Evolutionary conservation across 495 filamentous ascomycete genomes (phyloP), one percentile per base, ranked within the genome.

Genomic region (Zalerion maritima): DNA sequence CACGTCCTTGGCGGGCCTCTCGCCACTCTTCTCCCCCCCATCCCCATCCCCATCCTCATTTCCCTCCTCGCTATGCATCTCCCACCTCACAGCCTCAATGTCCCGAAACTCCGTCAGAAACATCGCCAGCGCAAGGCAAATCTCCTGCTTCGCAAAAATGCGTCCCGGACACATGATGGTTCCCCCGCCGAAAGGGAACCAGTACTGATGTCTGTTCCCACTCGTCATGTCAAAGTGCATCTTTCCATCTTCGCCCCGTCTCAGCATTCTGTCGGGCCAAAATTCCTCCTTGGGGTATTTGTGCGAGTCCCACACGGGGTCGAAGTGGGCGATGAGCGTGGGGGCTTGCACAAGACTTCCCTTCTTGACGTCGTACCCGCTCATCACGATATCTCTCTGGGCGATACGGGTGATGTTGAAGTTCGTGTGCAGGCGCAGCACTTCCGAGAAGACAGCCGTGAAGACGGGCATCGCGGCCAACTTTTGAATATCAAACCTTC

Each of bases 71-170:
- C n/a, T n/a, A n/a, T n/a, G n/a, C n/a, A n/a, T n/a, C n/a, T n/a
- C n/a, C n/a, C n/a, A n/a, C n/a, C n/a, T n/a, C n/a, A n/a, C n/a
- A n/a, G n/a, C n/a, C n/a, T n/a, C n/a, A n/a, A n/a, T n/a, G n/a
- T n/a, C n/a, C n/a, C n/a, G n/a, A n/a, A n/a, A n/a, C n/a, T n/a
- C n/a, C n/a, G n/a, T 17, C 6, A 44, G 23, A n/a, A 70, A 52
- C 2, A 54, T 45, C 18, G 60, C 57, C 3, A 50, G 47, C 12
- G 60, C 50, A 13, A 47, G 40, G 13, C 69, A 22, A 1, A 62
- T 54, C 28, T 58, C 40, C 30, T 45, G 36, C 38, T 66, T 57
- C 2, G 52, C 55, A 26, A 64, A 57, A 11, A 34, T 31, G 19
- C 55, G 54, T 18, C 59, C 47, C 20, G 62, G 58, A 19, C 55